Conservation (phyloP, 2,329 filamentous ascomycete species). For the Claviceps sp. region DNA sequence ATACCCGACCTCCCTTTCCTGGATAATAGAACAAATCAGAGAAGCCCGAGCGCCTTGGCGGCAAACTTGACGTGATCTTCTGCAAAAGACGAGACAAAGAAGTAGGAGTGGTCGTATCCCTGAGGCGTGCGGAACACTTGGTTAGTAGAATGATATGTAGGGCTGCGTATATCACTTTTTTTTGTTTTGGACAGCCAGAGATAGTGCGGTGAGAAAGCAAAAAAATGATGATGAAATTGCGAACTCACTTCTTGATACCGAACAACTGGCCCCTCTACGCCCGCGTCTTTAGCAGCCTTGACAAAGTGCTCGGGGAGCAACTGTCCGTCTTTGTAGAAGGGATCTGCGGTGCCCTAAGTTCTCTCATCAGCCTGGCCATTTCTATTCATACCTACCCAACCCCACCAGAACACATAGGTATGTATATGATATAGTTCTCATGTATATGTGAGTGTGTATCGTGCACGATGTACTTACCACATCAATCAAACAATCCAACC, state of each 20-base stretch:
- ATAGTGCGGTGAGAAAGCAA: neutral
- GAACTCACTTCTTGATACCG: conserved; percentile 61
- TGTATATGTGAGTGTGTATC: too few species aligned
- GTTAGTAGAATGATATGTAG: neutral
- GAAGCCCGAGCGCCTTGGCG: conserved; percentile 58
- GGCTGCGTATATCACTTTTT: too few species aligned
- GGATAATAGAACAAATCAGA: conserved; percentile 7
- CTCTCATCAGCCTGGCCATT: neutral
- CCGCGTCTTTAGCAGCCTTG: conserved; percentile 62
- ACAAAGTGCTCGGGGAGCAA: conserved; percentile 88
- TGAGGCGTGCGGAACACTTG: conserved; percentile 18
- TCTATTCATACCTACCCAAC: too few species aligned
- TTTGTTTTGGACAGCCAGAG: too few species aligned
- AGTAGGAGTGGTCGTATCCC: conserved; percentile 96
- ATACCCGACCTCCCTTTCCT: neutral
- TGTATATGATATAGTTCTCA: too few species aligned
- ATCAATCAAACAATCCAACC: conserved; percentile 72
- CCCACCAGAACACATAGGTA: too few species aligned
- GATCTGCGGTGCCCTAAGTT: conserved; percentile 73
- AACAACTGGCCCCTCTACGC: conserved; percentile 58
- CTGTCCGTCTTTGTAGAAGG: conserved; percentile 92
- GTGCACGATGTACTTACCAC: conserved; percentile 43
- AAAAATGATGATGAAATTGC: neutral
- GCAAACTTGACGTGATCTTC: conserved; percentile 87
- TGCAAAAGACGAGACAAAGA: conserved; percentile 82